Evolutionary conservation across 352 stramenopile genomes (phyloP).

Genomic region (Phytophthora kernoviae): DNA sequence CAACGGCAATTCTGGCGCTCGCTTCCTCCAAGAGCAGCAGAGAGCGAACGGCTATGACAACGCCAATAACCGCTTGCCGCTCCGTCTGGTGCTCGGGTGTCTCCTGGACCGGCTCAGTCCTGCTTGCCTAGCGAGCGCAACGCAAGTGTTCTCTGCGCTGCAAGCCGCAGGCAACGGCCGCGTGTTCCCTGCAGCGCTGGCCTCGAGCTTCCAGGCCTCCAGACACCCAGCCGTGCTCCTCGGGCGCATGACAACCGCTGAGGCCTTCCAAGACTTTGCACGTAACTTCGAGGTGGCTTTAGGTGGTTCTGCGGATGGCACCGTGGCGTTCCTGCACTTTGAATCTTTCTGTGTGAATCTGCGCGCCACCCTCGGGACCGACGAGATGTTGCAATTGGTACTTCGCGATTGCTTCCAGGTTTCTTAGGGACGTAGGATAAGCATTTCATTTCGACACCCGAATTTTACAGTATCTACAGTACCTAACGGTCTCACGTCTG

Average conservation of each 20-base stretch:
- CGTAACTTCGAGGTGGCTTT: constrained; percentile 64
- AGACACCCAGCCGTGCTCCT: constrained; percentile 67
- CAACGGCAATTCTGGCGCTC: constrained; percentile 31
- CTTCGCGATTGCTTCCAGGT: constrained; percentile 66
- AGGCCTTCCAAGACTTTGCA: constrained; percentile 78
- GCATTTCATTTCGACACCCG: constrained; percentile 22
- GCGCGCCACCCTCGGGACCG: constrained; percentile 52
- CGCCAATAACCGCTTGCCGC: constrained; percentile 30
- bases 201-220: constrained; percentile 61
- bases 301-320: constrained; percentile 33
- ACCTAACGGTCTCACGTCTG: too few relatives aligned
- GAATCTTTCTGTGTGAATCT: constrained; percentile 64
- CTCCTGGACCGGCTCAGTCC: constrained; percentile 50
- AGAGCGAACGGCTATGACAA: constrained; percentile 23
- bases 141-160: constrained; percentile 51
- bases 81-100: constrained; percentile 45
- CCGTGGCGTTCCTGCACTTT: constrained; percentile 65
- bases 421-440: constrained; percentile 13
- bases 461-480: too few relatives aligned
- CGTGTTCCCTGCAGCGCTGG: constrained; percentile 65
- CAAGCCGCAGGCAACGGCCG: constrained; percentile 54
- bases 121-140: constrained; percentile 33
- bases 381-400: constrained; percentile 61
- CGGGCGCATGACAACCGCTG: constrained; percentile 33
- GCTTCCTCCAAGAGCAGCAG: constrained; percentile 46